Evolutionary conservation across 2,329 filamentous ascomycete genomes (phyloP), one percentile per base, ranked within the genome.

Genomic region (Sporothrix variecibatus): DNA sequence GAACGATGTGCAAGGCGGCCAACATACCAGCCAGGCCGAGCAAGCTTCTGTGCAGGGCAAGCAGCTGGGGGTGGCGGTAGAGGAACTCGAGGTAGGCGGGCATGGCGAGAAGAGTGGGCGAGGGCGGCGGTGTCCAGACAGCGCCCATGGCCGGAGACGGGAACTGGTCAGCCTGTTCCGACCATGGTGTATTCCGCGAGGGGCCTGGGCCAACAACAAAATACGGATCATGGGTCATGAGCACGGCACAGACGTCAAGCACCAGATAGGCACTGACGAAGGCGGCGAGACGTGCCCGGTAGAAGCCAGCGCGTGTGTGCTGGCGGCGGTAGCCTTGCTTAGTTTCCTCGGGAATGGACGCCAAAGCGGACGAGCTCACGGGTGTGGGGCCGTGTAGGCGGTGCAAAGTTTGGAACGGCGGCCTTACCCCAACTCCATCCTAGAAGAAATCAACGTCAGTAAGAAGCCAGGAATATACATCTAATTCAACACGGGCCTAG

Each of bases 181-280:
- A 79, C 1, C 83, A 82, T 11, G 71, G 23, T 1, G 5, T 7
- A 17, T 26, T 17, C 6, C 64, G 38, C 8, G 28, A 76, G 75
- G 74, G 75, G 20, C 73, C 72, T 0, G 85, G 83, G 0, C 89
- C 87, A 31, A 88, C 79, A 74, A 90, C 79, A 82, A 95, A 97
- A 83, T 95, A 97, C 0, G 92, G 91, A 78, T 98, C 95, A 72
- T 89, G 87, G 77, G 91, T 90, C 84, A 94, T 91, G 75, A 90
- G 76, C 1, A 90, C 86, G 78, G 92, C 93, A 71, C 93, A 81
- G 7, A 90, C 74, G 81, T 98, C 95, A 9, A 97, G 84, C 8
- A 88, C 75, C 15, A 96, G 76, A 79, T 93, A 96, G 76, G 86
- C 85, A 51, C 87, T 73, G 1, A 88, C 72, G n/a, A 91, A 82